These are phyloP conservation scores for Penicillium argentinense DNA, from an alignment of 495 filamentous ascomycete genomes.

Conservation along the genomic window DNA sequence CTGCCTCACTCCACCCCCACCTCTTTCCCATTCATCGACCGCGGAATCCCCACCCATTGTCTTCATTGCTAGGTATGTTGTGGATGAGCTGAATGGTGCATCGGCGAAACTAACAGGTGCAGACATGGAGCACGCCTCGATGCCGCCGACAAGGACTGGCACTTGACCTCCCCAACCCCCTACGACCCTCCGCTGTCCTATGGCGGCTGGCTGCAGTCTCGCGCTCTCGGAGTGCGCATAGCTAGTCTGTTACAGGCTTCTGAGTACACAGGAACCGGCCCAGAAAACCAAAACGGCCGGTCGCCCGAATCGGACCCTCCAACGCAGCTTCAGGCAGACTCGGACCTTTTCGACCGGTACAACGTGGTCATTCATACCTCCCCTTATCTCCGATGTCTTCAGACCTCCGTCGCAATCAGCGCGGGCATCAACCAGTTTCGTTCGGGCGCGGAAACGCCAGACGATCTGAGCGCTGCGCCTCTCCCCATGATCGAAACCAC, in stretches of 20 bases:
- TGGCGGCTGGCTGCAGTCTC: conserved; percentile 86
- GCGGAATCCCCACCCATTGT: conserved; percentile 63
- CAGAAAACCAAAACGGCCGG: conserved; percentile 13
- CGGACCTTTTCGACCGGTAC: conserved; percentile 57
- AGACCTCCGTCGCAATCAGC: conserved; percentile 87
- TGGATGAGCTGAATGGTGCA: too few species aligned
- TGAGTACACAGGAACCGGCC: conserved; percentile 23
- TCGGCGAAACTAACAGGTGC: too few species aligned
- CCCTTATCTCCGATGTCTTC: conserved; percentile 88
- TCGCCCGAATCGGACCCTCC: conserved; percentile 13
- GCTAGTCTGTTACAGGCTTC: conserved; percentile 63
- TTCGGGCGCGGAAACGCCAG: conserved; percentile 14
- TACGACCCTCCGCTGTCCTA: conserved; percentile 97
- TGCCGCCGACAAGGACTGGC: conserved; percentile 91
- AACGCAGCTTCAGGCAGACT: conserved; percentile 20
- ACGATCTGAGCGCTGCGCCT: background rate
- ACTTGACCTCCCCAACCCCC: conserved; percentile 88
- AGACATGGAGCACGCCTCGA: conserved; percentile 94
- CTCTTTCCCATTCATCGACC: conserved; percentile 34
- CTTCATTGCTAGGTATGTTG: conserved; percentile 79
- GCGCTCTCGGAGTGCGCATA: conserved; percentile 76
- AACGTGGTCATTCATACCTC: conserved; percentile 87
- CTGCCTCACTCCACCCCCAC: background rate
- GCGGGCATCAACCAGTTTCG: conserved; percentile 78
- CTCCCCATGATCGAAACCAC: background rate